Percentiles rank a stretch among this genome's conserved stretches.
phyloP scores from a whole-genome alignment of 495 filamentous ascomycete genomes.

The Staphylotrichum longicolle region DNA sequence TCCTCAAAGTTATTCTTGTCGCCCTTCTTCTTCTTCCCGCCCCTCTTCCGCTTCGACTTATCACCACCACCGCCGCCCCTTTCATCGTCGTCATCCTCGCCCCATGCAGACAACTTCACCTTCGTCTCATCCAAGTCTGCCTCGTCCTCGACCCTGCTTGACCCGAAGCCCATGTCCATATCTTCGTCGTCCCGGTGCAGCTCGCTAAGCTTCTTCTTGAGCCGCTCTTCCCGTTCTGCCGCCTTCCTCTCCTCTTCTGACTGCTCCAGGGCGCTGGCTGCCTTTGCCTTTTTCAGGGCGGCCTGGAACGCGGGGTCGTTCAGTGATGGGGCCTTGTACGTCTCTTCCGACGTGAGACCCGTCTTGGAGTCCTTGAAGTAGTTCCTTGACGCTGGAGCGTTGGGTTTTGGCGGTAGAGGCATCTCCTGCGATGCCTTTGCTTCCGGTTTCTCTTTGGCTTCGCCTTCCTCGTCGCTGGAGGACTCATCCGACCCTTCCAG shows the following conservation, averaged over 20 bases:
- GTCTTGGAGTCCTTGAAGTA: conserved; percentile 60
- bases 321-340: conserved; percentile 54
- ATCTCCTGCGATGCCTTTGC: conserved; percentile 29
- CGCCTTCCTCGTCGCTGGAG: conserved; percentile 29
- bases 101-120: conserved; percentile 67
- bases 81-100: conserved; percentile 40
- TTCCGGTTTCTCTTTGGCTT: conserved; percentile 21
- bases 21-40: conserved; percentile 81
- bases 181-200: conserved; percentile 84
- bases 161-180: conserved; percentile 91
- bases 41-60: conserved; percentile 71
- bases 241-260: conserved; percentile 46
- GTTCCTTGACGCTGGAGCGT: conserved; percentile 42
- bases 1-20: conserved; percentile 78
- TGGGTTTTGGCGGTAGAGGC: conserved; percentile 45
- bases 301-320: conserved; percentile 78
- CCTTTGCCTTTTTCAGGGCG: conserved; percentile 79
- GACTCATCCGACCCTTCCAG: conserved; percentile 55
- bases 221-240: conserved; percentile 56
- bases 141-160: conserved; percentile 75
- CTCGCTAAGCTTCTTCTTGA: conserved; percentile 70
- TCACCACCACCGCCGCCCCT: conserved; percentile 48
- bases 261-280: conserved; percentile 56
- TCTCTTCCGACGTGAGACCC: conserved; percentile 40
- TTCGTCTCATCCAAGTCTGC: conserved; percentile 62